These are phyloP conservation scores for Lasiodiplodia sp. DNA, from an alignment of 2,329 filamentous ascomycete genomes.

Conservation along the genomic window DNA sequence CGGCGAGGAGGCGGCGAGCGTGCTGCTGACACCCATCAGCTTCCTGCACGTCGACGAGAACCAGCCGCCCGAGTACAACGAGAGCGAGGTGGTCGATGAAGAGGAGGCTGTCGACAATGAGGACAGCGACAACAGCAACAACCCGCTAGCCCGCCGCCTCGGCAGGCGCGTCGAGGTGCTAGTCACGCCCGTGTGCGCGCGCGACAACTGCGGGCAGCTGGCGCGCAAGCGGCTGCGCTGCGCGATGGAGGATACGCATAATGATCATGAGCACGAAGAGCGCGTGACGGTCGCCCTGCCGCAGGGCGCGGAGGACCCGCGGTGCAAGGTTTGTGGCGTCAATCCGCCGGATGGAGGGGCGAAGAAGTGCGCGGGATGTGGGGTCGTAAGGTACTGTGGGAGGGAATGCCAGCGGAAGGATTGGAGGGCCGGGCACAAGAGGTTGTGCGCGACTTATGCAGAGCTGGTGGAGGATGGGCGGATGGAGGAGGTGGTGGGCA, in stretches of 20 bases:
- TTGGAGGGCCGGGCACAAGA: slow-evolving; percentile 23
- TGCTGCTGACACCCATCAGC: slow-evolving; percentile 22
- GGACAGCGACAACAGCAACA: no score
- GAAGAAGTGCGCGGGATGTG: slow-evolving; percentile 21
- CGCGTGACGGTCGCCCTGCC: neutral
- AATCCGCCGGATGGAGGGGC: neutral
- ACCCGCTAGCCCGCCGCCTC: neutral
- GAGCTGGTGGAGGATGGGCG: slow-evolving; percentile 7
- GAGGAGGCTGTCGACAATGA: neutral
- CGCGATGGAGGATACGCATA: slow-evolving; percentile 32
- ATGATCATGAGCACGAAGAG: neutral
- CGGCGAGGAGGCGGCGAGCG: neutral
- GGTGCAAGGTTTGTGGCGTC: slow-evolving; percentile 20
- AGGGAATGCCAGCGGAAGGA: slow-evolving; percentile 26
- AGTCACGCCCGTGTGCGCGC: slow-evolving; percentile 19
- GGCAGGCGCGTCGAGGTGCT: slow-evolving; percentile 25
- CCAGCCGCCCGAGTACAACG: neutral
- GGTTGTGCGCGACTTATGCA: slow-evolving; percentile 17
- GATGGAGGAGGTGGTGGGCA: neutral
- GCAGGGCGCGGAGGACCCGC: slow-evolving; percentile 1
- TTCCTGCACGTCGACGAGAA: slow-evolving; percentile 19
- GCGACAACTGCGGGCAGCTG: neutral
- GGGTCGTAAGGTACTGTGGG: slow-evolving; percentile 26
- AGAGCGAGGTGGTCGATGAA: neutral
- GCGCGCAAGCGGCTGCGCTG: slow-evolving; percentile 37